Evolutionary conservation across 1,284 basidiomycete species (phyloP), one percentile per base, ranked within the genome.

Genomic region (Malassezia cuniculi): DNA sequence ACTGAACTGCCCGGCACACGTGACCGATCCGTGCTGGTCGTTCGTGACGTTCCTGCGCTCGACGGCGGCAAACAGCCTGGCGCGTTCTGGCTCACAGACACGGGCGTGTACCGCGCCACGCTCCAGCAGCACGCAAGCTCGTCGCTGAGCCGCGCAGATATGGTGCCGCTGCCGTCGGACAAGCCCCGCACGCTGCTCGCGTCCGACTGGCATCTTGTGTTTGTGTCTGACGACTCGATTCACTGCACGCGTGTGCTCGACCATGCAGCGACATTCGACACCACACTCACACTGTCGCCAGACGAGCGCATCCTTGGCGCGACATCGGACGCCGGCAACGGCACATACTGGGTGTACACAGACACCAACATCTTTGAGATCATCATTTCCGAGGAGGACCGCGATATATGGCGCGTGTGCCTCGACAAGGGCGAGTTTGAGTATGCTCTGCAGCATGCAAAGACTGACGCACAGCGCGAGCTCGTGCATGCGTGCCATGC

Each of bases 321-420:
- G 6, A 48, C 56, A n/a, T 42, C 60, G 29, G 93, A 99, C 68
- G 79, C 82, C 6, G 77, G 84, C 4, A 78, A 83, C 6, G 78
- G 78, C 61, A 95, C 90, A 4, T 90, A 82, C 57, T 99, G 93
- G 93, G 75, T 93, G 2, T 93, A 83, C 66, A 89, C 90, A 0
- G 79, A 85, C 53, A 76, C 80, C 43, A 82, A 84, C 0, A 76
- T 99, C 30, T 87, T 85, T 57, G 93, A 99, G 61, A 71, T 99
- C 14, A 77, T 82, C 11, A 75, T 86, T 12, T 74, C 74, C 8
- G 84, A 90, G 52, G 93, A 99, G 70, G 82, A 83, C 56, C 77
- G 89, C 3, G 82, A 95, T 60, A 80, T 97, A 5, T 99, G 93
- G 93, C 79, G 79, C 47, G 80, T 89, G 33, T 85, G 85, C 68